These are phyloP conservation scores for Vigna reflexopilosa DNA, from an alignment of 306 rosid genomes.

Conservation along the genomic window DNA sequence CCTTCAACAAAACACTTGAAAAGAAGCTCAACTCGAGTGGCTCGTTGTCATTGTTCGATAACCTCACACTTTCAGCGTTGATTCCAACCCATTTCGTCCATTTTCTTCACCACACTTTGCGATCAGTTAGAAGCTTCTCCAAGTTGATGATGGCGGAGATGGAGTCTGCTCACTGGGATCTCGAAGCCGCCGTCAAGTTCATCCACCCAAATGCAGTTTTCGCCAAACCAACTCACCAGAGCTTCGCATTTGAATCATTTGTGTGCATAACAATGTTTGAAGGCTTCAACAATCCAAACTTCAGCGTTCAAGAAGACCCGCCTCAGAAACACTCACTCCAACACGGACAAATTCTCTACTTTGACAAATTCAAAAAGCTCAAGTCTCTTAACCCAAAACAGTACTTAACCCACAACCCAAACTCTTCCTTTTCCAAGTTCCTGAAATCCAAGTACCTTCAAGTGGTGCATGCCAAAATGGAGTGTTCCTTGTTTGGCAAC, in stretches of 20 bases:
- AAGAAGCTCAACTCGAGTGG: constrained; percentile 74
- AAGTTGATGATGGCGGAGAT: constrained; percentile 71
- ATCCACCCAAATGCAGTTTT: constrained; percentile 70
- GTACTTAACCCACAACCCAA: constrained; percentile 60
- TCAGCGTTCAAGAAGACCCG: constrained; percentile 46
- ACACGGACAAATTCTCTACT: constrained; percentile 48
- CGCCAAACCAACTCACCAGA: constrained; percentile 55
- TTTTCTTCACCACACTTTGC: constrained; percentile 59
- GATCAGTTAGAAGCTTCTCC: constrained; percentile 66
- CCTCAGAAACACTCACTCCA: neutral
- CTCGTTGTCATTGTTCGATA: constrained; percentile 63
- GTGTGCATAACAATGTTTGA: constrained; percentile 78
- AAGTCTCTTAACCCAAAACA: constrained; percentile 56
- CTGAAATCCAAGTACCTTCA: constrained; percentile 71
- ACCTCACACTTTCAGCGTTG: constrained; percentile 49
- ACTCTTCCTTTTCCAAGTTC: constrained; percentile 63
- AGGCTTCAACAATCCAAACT: constrained; percentile 69
- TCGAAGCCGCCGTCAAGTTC: constrained; percentile 68
- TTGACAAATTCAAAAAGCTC: constrained; percentile 68
- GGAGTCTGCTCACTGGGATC: constrained; percentile 93
- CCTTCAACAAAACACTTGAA: constrained; percentile 59
- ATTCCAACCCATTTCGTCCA: constrained; percentile 65
- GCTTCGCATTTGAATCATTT: constrained; percentile 78
- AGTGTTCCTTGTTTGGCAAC: constrained; percentile 90
- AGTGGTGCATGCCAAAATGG: constrained; percentile 91